Conservation (phyloP, 495 filamentous ascomycete genomes). For the Aspergillus campestris region DNA sequence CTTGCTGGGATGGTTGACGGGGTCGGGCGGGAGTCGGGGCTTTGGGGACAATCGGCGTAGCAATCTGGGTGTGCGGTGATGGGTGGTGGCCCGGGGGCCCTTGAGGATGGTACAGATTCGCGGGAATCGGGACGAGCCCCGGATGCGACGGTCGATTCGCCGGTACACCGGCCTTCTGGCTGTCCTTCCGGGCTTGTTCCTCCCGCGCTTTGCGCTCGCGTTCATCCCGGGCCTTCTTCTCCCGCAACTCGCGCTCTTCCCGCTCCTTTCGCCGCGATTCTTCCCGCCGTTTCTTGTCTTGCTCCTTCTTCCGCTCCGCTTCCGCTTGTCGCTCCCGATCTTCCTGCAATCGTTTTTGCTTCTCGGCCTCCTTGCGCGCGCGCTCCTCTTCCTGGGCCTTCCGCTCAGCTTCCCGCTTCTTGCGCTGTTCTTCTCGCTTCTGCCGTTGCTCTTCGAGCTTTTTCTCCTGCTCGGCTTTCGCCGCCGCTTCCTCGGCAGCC, state of each 20-base stretch:
- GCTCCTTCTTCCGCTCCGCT: conserved; percentile 62
- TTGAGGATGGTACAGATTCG: conserved; percentile 42
- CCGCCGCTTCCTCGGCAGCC: conserved; percentile 78
- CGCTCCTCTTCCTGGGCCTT: conserved; percentile 86
- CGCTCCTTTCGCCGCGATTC: conserved; percentile 55
- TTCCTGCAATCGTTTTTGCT: conserved; percentile 67
- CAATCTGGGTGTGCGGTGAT: conserved; percentile 71
- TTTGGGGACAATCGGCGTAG: conserved; percentile 77
- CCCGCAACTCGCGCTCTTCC: conserved; percentile 69
- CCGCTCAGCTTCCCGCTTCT: conserved; percentile 86
- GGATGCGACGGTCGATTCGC: conserved; percentile 37
- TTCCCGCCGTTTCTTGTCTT: conserved; percentile 60
- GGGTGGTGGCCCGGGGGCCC: conserved; percentile 37
- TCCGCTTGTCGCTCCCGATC: conserved; percentile 77
- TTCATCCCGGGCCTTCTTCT: conserved; percentile 57
- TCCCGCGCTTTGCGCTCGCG: conserved; percentile 58
- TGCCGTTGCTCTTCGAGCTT: conserved; percentile 69
- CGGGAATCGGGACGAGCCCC: conserved; percentile 42
- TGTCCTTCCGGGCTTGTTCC: conserved; percentile 48
- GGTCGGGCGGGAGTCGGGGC: conserved; percentile 67
- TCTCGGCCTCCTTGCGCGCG: conserved; percentile 68
- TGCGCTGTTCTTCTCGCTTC: conserved; percentile 82
- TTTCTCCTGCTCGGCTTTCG: conserved; percentile 66
- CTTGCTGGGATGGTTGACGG: conserved; percentile 75
- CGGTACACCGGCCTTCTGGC: conserved; percentile 38